Evolutionary conservation across 148 eudicot genomes (phyloP).

Genomic region (Polygonum aviculare): DNA sequence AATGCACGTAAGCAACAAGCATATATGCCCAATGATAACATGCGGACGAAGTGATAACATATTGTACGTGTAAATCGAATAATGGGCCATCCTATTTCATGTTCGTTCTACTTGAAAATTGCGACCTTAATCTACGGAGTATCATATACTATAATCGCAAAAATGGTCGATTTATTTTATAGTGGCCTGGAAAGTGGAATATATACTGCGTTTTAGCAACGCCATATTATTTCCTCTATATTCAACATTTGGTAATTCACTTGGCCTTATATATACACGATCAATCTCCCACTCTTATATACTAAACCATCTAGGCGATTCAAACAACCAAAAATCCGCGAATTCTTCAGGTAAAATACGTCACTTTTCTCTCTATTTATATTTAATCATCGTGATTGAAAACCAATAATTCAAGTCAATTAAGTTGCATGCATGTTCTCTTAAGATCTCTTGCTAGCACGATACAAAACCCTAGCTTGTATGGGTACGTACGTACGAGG

Average conservation of each 20-base stretch:
- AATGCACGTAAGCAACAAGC: too few species aligned
- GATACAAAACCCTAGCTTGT: too few species aligned
- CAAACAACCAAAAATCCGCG: background rate
- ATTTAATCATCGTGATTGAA: too few species aligned
- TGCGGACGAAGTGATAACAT: too few species aligned
- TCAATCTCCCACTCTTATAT: background rate
- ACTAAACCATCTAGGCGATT: background rate
- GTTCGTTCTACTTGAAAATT: too few species aligned
- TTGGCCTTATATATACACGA: background rate
- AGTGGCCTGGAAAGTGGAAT: background rate
- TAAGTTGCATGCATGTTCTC: background rate
- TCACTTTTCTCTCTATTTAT: background rate
- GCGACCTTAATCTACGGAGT: too few species aligned
- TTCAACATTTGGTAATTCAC: background rate
- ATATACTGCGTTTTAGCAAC: slow-evolving; percentile 3
- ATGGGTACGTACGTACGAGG: too few species aligned
- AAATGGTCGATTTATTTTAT: background rate
- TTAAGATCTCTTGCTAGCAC: too few species aligned
- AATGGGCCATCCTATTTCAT: too few species aligned
- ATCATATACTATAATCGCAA: too few species aligned
- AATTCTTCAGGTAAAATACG: slow-evolving; percentile 1
- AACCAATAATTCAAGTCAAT: background rate
- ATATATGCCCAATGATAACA: too few species aligned
- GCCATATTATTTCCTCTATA: background rate
- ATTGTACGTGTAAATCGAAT: too few species aligned